These are phyloP conservation scores for Dichotomopilus funicola DNA, from an alignment of 2,329 filamentous ascomycete genomes.

Conservation along the genomic window DNA sequence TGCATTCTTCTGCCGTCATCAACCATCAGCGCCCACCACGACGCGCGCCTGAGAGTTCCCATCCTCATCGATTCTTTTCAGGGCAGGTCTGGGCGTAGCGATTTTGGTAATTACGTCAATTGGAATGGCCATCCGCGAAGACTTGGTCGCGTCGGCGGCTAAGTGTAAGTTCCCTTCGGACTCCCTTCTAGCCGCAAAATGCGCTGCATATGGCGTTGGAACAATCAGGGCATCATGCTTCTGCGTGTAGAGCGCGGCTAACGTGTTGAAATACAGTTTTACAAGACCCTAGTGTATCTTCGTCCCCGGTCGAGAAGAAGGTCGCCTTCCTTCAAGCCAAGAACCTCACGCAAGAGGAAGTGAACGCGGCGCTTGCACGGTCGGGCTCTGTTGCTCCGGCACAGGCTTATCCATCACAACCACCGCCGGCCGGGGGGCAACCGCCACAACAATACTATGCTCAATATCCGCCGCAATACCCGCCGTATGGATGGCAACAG, in stretches of 20 bases:
- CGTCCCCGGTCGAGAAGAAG: conserved; percentile 85
- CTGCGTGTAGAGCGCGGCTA: background rate
- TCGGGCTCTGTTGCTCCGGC: conserved; percentile 43
- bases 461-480: conserved; percentile 43
- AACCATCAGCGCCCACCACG: conserved; percentile 2
- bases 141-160: conserved; percentile 71
- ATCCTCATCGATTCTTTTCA: conserved; percentile 3
- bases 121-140: conserved; percentile 82
- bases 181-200: no score
- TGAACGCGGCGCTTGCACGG: conserved; percentile 75
- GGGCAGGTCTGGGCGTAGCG: background rate
- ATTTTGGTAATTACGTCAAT: conserved; percentile 2
- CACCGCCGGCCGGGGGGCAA: conserved; percentile 31
- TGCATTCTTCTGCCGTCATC: conserved; percentile 9
- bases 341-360: conserved; percentile 93
- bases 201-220: no score
- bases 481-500: conserved; percentile 52
- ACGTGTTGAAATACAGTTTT: conserved; percentile 55
- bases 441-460: conserved; percentile 42
- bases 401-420: conserved; percentile 32
- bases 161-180: conserved; percentile 19
- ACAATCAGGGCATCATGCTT: no score
- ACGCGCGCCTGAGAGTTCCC: background rate
- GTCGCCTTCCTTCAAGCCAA: conserved; percentile 92
- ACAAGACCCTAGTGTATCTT: conserved; percentile 85